A percentile compares a stretch with the other conserved stretches of the same genome.
Conservation (phyloP, 2,329 filamentous ascomycete species). For the Fusarium secorum region DNA sequence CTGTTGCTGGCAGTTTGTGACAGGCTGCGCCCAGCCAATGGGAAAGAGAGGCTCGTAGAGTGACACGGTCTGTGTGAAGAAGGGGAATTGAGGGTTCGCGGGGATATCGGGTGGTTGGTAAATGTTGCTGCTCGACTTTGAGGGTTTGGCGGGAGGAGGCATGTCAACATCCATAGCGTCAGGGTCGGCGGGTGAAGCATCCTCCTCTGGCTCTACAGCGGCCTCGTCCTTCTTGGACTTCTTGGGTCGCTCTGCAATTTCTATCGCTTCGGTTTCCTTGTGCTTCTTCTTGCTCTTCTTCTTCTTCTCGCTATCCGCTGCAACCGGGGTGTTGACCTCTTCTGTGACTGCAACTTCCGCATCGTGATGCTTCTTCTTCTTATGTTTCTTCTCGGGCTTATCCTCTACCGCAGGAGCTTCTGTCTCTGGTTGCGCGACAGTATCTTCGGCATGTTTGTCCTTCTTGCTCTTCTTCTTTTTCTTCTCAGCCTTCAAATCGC, state of each 20-base stretch:
- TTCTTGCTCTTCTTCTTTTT: slow-evolving; percentile 46
- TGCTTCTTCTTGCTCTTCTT: slow-evolving; percentile 45
- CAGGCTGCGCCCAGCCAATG: slow-evolving; percentile 71
- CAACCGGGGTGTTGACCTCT: slow-evolving; percentile 11
- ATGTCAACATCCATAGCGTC: slow-evolving; percentile 54
- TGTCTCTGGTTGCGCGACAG: slow-evolving; percentile 2
- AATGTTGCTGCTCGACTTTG: slow-evolving; percentile 44
- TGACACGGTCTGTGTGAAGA: slow-evolving; percentile 80
- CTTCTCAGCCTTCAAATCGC: slow-evolving; percentile 44
- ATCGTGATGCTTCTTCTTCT: slow-evolving; percentile 45
- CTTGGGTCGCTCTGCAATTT: slow-evolving; percentile 39
- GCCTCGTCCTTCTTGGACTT: slow-evolving; percentile 42
- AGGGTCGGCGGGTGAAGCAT: slow-evolving; percentile 28
- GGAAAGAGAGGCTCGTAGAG: slow-evolving; percentile 81
- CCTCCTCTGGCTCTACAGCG: slow-evolving; percentile 15
- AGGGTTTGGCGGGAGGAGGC: slow-evolving; percentile 41
- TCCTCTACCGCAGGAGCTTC: slow-evolving; percentile 20
- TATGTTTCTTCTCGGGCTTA: slow-evolving; percentile 42
- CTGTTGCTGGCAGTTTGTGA: slow-evolving; percentile 76
- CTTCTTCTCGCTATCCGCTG: slow-evolving; percentile 36
- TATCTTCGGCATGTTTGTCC: slow-evolving; percentile 37
- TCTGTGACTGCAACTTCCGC: slow-evolving; percentile 15
- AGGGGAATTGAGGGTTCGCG: slow-evolving; percentile 66
- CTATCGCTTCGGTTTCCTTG: slow-evolving; percentile 34
- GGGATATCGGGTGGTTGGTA: slow-evolving; percentile 52